Evolutionary conservation across 768 basidiomycete genomes (phyloP), one percentile per base, ranked within the genome.

Genomic region (Paxillus involutus): DNA sequence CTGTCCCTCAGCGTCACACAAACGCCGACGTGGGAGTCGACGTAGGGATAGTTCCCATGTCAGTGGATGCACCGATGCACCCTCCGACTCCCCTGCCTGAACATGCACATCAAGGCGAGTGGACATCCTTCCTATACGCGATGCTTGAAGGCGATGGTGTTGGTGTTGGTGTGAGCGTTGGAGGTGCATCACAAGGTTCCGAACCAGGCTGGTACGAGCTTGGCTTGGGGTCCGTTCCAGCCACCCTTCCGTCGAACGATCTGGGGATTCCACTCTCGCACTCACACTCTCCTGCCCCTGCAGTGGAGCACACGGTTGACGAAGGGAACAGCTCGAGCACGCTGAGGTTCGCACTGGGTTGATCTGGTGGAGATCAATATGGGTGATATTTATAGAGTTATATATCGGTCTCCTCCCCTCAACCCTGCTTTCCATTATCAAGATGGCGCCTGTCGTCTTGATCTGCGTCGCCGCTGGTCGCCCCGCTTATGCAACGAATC

Each of bases 71-170:
- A 11, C 47, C 61, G 0, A 50, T 58, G 1, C 57, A 59, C 26
- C 24, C 54, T 0, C 8, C 55, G 4, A 47, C 55, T 0, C 10
- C 51, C 6, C 56, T 55, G 19, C 39, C 59, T 1, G 30, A 48
- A 0, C 60, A 55, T 10, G 39, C 63, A 0, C 59, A 58, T 9
- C 42, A 36, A n/a, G 68, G 68, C 12, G 68, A 70, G 40, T 70
- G 68, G 68, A 70, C 68, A 0, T 70, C 70, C 5, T 71, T 70
- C 44, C 51, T 70, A 24, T 68, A 70, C 40, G 69, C 68, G 13
- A 64, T 70, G 68, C 70, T 70, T 30, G 68, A 70, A 26, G 65
- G 69, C 13, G 70, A 71, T 19, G 63, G 59, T 3, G 59, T 61
- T 3, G 60, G 59, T 8, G 59, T 51, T 2, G 49, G 58, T 4